Percentiles rank a stretch among this genome's conserved stretches.
Conservation (phyloP, 148 eudicot species). For the Fagopyrum tataricum region DNA sequence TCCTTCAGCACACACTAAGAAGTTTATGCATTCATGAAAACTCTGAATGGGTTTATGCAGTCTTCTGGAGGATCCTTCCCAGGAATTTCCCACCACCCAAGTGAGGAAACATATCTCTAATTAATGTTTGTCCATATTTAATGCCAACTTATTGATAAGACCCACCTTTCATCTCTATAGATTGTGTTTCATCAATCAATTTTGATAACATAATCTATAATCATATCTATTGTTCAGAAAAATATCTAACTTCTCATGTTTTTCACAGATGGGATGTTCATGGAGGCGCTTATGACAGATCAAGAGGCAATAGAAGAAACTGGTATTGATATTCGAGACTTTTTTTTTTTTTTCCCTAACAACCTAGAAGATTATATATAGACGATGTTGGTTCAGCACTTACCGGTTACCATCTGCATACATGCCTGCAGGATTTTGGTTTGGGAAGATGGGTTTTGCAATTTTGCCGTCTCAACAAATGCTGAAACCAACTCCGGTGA, state of each 20-base stretch:
- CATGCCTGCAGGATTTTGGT: slow-evolving; percentile 69
- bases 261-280: slow-evolving; percentile 78
- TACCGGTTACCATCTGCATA: not conserved
- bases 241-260: not conserved
- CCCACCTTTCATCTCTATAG: not conserved
- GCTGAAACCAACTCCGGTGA: slow-evolving; percentile 47
- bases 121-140: not conserved
- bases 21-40: slow-evolving; percentile 77
- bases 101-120: slow-evolving; percentile 22
- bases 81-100: slow-evolving; percentile 97
- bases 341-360: not conserved
- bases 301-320: slow-evolving; percentile 95
- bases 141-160: not conserved
- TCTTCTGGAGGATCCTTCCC: slow-evolving; percentile 97
- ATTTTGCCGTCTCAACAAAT: slow-evolving; percentile 66
- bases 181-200: not conserved
- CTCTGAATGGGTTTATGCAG: slow-evolving; percentile 99
- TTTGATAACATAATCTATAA: not conserved
- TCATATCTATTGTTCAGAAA: not conserved
- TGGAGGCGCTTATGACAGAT: slow-evolving; percentile 96
- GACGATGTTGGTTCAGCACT: not conserved
- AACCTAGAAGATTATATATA: not conserved
- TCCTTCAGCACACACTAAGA: slow-evolving; percentile 91
- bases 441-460: slow-evolving; percentile 99
- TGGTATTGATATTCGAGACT: slow-evolving; percentile 44